Conservation (phyloP, 1,139 yeast species). For the Hanseniaspora uvarum region DNA sequence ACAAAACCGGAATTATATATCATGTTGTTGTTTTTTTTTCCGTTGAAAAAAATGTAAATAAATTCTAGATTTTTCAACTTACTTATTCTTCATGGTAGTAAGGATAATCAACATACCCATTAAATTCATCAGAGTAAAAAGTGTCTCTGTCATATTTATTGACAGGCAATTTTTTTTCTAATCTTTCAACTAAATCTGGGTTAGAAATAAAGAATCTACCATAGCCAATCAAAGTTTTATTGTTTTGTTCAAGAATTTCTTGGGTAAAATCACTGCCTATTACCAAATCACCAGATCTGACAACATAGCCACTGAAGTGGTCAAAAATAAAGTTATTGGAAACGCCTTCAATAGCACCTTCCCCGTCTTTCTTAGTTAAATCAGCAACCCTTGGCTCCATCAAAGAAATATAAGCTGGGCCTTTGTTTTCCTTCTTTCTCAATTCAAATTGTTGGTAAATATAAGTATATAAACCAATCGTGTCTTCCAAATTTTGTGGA, state of each 20-base stretch:
- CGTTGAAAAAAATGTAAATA: no score
- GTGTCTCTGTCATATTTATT: conserved; percentile 30
- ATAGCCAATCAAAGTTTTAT: conserved; percentile 36
- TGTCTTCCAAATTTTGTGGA: conserved; percentile 26
- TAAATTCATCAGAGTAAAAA: conserved; percentile 31
- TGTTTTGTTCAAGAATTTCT: conserved; percentile 28
- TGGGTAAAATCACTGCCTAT: conserved; percentile 23
- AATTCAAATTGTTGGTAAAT: conserved; percentile 32
- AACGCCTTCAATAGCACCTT: conserved; percentile 16
- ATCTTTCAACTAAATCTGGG: conserved; percentile 40
- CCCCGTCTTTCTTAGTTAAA: conserved; percentile 12
- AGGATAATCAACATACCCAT: conserved; percentile 32
- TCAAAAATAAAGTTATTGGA: conserved; percentile 26
- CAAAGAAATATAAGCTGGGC: conserved; percentile 41
- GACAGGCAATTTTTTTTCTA: conserved; percentile 31
- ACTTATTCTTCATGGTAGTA: conserved; percentile 16
- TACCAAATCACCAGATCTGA: conserved; percentile 36
- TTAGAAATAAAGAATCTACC: conserved; percentile 41
- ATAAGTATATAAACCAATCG: conserved; percentile 33
- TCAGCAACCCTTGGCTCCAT: conserved; percentile 36
- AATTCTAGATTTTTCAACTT: no score
- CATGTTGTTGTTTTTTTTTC: conserved; percentile 19
- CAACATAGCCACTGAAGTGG: conserved; percentile 34
- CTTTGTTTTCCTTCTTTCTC: conserved; percentile 27
- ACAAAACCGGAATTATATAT: no score